A percentile compares a stretch with the other conserved stretches of the same genome.
Evolutionary conservation across 2,329 filamentous ascomycete species (phyloP).

Genomic region (Microdochium trichocladiopsis): DNA sequence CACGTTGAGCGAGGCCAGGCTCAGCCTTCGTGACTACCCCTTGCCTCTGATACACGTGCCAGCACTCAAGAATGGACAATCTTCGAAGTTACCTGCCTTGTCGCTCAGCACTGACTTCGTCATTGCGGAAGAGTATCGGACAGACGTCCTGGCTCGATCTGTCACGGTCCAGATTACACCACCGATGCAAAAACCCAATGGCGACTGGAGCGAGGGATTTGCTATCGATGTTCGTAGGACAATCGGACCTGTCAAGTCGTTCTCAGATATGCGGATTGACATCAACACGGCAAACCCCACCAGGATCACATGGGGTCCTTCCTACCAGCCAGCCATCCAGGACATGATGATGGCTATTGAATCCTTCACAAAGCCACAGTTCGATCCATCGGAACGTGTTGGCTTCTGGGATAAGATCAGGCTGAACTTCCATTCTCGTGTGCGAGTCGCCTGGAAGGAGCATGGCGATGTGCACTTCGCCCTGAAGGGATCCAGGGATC

Average conservation of each 20-base stretch:
- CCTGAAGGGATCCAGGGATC: conserved; percentile 86
- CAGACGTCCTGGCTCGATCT: conserved; percentile 69
- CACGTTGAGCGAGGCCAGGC: conserved; percentile 80
- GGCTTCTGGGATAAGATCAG: conserved; percentile 99
- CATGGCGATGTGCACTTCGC: conserved; percentile 93
- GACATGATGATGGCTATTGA: conserved; percentile 99
- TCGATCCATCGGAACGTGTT: conserved; percentile 87
- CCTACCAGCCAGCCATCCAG: conserved; percentile 95
- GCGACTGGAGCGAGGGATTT: conserved; percentile 46
- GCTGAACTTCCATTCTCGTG: conserved; percentile 85
- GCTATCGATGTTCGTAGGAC: conserved; percentile 83
- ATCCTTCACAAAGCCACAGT: conserved; percentile 90
- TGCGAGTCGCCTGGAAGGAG: conserved; percentile 86
- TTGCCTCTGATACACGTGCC: conserved; percentile 88
- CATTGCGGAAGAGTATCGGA: conserved; percentile 86
- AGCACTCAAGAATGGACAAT: conserved; percentile 70
- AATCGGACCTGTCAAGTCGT: conserved; percentile 91
- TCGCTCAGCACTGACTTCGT: conserved; percentile 88
- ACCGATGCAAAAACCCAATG: conserved; percentile 44
- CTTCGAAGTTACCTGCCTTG: conserved; percentile 71
- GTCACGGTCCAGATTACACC: conserved; percentile 82
- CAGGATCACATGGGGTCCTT: conserved; percentile 92
- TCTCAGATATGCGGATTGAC: conserved; percentile 84
- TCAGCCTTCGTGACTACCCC: conserved; percentile 89
- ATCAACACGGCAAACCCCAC: conserved; percentile 92